Evolutionary conservation across 441 rosid genomes (phyloP).

Genomic region (Populus hybrid): DNA sequence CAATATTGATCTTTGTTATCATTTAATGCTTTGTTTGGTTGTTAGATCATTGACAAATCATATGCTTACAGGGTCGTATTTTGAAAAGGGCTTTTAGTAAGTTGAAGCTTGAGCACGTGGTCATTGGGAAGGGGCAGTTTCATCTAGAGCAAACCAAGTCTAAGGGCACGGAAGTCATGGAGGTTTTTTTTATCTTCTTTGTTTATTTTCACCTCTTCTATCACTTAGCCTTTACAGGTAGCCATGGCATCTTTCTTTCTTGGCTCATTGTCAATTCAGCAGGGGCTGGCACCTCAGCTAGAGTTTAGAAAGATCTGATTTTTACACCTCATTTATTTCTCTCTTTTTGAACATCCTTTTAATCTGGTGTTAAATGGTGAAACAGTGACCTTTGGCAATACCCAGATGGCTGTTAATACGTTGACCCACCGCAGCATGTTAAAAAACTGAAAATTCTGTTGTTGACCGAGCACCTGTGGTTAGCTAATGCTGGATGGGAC

Average conservation of each 20-base stretch:
- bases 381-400: neutral
- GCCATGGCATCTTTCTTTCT: neutral
- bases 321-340: neutral
- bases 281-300: neutral
- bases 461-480: neutral
- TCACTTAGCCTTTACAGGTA: neutral
- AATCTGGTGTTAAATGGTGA: neutral
- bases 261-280: neutral
- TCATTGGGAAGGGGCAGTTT: constrained; percentile 90
- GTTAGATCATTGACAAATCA: constrained; percentile 19
- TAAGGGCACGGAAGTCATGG: constrained; percentile 22
- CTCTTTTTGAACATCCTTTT: neutral
- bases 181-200: constrained; percentile 43
- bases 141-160: constrained; percentile 77
- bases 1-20: neutral
- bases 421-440: neutral
- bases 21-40: constrained; percentile 1
- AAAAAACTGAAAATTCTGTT: neutral
- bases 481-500: neutral
- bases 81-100: constrained; percentile 88
- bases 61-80: constrained; percentile 69
- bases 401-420: neutral
- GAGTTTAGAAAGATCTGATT: neutral
- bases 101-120: constrained; percentile 96
- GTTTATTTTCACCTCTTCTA: neutral